A percentile compares a stretch with the other conserved stretches of the same genome.
These are phyloP conservation scores for Backusella circina DNA, from an alignment of 192 early-diverging fungal genomes.

Conservation along the genomic window DNA sequence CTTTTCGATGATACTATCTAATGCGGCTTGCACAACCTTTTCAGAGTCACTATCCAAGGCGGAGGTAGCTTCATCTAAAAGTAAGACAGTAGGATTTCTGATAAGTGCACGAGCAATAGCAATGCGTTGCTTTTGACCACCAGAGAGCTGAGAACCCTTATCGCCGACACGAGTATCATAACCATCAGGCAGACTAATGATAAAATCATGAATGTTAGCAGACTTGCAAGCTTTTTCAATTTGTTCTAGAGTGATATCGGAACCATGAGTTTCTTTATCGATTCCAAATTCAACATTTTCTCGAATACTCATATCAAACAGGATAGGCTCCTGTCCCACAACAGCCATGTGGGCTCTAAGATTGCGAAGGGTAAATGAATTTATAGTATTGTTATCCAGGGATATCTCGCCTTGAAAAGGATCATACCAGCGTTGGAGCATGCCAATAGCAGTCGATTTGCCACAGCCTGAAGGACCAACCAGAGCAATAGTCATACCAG, in stretches of 20 bases:
- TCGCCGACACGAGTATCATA: slow-evolving; percentile 68
- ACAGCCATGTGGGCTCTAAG: slow-evolving; percentile 74
- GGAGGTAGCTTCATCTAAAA: slow-evolving; percentile 81
- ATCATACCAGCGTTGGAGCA: slow-evolving; percentile 83
- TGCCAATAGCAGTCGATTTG: slow-evolving; percentile 64
- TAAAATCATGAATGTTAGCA: slow-evolving; percentile 65
- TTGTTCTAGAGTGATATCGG: slow-evolving; percentile 44
- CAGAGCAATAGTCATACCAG: slow-evolving; percentile 80
- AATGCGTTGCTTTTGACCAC: slow-evolving; percentile 78
- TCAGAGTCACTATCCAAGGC: no score
- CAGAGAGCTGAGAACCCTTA: slow-evolving; percentile 54
- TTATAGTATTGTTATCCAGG: slow-evolving; percentile 58
- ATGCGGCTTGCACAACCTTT: slow-evolving; percentile 61
- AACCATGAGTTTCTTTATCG: slow-evolving; percentile 27
- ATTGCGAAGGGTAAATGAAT: slow-evolving; percentile 56
- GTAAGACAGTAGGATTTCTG: slow-evolving; percentile 73
- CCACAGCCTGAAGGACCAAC: slow-evolving; percentile 88
- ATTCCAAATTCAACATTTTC: slow-evolving; percentile 88
- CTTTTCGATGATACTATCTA: slow-evolving; percentile 58
- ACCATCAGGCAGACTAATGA: slow-evolving; percentile 50
- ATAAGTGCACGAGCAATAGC: slow-evolving; percentile 84
- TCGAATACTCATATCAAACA: slow-evolving; percentile 82
- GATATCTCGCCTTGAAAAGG: slow-evolving; percentile 49
- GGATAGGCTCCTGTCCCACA: slow-evolving; percentile 88
- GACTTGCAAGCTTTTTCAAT: slow-evolving; percentile 46